Base-by-base conservation (phyloP, 805 yeast species). In the Starmerella floricola region DNA sequence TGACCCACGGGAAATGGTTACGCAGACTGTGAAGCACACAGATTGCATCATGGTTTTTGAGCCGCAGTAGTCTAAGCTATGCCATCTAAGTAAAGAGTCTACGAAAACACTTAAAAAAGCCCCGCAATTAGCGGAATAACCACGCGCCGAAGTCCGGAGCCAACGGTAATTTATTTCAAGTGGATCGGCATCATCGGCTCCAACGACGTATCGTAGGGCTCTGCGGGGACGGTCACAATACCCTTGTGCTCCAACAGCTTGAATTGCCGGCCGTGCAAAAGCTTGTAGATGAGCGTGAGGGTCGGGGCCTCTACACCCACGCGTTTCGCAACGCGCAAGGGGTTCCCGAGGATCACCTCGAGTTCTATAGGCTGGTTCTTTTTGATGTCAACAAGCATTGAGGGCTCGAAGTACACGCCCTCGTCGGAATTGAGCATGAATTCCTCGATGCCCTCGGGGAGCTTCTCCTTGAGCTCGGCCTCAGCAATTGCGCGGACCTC, bases 291-390 rank as follows among this genome's bases (percentile, higher is more conserved):
- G 40, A 74, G 57, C 2, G 66, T 57, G 42, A 85, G 67, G 3
- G 67, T 63, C 1, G 94, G 94, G 0, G 85, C 68, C 20, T 57
- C 51, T 8, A 76, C 69, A 0, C 67, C 62, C 43, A 65, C 55
- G 47, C 67, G 67, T 32, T 62, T 60, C 8, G 79, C 81, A 31
- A 71, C 64, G 15, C 58, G 58, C 39, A 79, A 53, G 0, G 79
- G 66, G 53, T 78, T 81, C 3, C 88, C 87, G 38, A 80, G 62
- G 46, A 83, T 78, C 18, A 73, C 79, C 53, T 81, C 86, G 23
- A 76, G 59, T 58, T 83, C 93, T 50, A 81, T 71, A 36, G 76
- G 75, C 54, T 79, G 77, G 20, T 76, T 74, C 55, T 78, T 76
- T 38, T 72, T 62, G 17, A 69, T 68, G 55, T 80, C 91, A 10